Conservation (phyloP, 495 filamentous ascomycete species). For the Physcia stellaris region DNA sequence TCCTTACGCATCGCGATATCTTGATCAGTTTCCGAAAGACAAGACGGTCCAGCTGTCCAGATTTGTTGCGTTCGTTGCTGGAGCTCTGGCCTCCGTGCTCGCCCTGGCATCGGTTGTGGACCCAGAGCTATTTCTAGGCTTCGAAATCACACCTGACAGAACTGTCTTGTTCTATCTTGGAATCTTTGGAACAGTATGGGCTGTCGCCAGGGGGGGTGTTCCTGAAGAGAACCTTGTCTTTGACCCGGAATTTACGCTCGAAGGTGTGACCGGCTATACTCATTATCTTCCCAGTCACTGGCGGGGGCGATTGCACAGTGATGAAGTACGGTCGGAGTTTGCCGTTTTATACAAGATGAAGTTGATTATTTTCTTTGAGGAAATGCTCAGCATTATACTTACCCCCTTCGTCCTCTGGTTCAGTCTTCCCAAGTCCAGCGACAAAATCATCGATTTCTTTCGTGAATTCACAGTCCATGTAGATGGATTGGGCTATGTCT, state of each 20-base stretch:
- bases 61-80: conserved; percentile 76
- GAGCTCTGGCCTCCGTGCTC: conserved; percentile 72
- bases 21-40: conserved; percentile 93
- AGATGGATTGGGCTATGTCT: conserved; percentile 89
- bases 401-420: conserved; percentile 83
- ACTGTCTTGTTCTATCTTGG: conserved; percentile 73
- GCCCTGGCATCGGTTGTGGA: conserved; percentile 70
- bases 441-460: conserved; percentile 94
- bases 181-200: conserved; percentile 65
- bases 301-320: conserved; percentile 78
- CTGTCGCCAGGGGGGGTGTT: conserved; percentile 60
- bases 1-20: conserved; percentile 79
- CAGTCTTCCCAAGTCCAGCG: conserved; percentile 77
- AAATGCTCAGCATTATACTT: conserved; percentile 80
- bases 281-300: conserved; percentile 81
- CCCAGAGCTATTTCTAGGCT: conserved; percentile 77
- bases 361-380: conserved; percentile 79
- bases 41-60: conserved; percentile 71
- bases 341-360: conserved; percentile 78
- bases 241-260: conserved; percentile 79
- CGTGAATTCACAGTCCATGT: conserved; percentile 94
- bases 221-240: conserved; percentile 83
- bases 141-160: conserved; percentile 76
- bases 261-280: conserved; percentile 78
- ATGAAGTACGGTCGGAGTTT: conserved; percentile 75